Conservation (phyloP, 306 rosid genomes). For the Luffa aegyptiaca region DNA sequence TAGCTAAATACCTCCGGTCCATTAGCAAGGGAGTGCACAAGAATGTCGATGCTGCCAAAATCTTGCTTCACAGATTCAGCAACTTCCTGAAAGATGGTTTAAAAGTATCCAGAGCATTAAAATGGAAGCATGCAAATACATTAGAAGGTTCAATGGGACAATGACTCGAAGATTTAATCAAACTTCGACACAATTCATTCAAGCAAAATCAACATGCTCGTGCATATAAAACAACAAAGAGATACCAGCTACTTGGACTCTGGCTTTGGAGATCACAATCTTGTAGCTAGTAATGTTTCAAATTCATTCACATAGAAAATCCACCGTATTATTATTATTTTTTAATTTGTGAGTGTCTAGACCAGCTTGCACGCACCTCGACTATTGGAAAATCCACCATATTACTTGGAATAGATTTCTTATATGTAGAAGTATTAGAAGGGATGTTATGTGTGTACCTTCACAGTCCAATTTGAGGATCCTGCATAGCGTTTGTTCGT, state of each 20-base stretch:
- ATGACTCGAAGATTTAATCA: background rate
- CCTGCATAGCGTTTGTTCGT: slow-evolving; percentile 94
- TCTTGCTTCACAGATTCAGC: slow-evolving; percentile 80
- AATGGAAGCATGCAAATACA: background rate
- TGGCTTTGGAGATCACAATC: background rate
- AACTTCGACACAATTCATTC: background rate
- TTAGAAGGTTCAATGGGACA: background rate
- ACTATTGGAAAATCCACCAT: background rate
- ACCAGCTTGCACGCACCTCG: too few relatives aligned
- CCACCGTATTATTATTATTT: background rate
- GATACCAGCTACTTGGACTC: background rate
- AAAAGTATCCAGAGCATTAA: background rate
- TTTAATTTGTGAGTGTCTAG: too few relatives aligned
- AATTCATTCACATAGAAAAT: background rate
- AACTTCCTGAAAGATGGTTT: slow-evolving; percentile 58
- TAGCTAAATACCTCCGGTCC: slow-evolving; percentile 82
- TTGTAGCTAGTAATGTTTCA: background rate
- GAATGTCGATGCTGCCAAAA: slow-evolving; percentile 94
- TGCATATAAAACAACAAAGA: background rate
- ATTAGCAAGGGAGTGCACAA: slow-evolving; percentile 99
- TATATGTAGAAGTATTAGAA: background rate
- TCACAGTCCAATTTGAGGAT: slow-evolving; percentile 78
- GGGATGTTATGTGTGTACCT: slow-evolving; percentile 27
- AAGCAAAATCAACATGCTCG: background rate
- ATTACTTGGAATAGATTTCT: background rate